These are phyloP conservation scores for Plasmopara halstedii DNA, from an alignment of 352 stramenopile species.

Conservation along the genomic window DNA sequence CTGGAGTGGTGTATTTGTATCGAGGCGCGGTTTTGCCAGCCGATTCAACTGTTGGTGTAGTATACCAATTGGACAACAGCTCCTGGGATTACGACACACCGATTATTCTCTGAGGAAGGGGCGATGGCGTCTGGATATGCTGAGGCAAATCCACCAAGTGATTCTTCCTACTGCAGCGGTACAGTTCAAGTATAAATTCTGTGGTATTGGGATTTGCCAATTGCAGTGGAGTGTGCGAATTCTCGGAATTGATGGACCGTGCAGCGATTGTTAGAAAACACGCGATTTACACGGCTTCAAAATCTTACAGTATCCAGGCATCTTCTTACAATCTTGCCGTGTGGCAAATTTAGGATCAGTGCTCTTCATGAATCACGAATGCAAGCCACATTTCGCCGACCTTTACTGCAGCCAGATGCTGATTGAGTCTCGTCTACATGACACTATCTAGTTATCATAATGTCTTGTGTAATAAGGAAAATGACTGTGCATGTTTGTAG, in stretches of 20 bases:
- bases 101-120: slow-evolving; percentile 12
- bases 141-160: slow-evolving; percentile 14
- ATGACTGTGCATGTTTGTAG: not conserved
- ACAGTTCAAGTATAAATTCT: not conserved
- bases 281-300: not conserved
- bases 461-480: not conserved
- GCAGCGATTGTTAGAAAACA: not conserved
- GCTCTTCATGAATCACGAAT: not conserved
- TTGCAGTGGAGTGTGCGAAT: not conserved
- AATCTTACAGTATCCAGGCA: not conserved
- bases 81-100: slow-evolving; percentile 9
- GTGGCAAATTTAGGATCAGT: not conserved
- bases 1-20: slow-evolving; percentile 13
- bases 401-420: slow-evolving; percentile 9
- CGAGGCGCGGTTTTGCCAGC: slow-evolving; percentile 8
- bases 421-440: not conserved
- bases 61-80: slow-evolving; percentile 19
- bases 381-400: not conserved
- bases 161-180: slow-evolving; percentile 1
- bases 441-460: not conserved
- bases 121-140: slow-evolving; percentile 15
- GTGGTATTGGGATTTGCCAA: not conserved
- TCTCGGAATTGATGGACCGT: not conserved
- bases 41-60: slow-evolving; percentile 20
- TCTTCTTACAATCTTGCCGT: slow-evolving; percentile 1